Percentiles rank a stretch among this genome's conserved stretches.
These are phyloP conservation scores for Pugionium dolabratum DNA, from an alignment of 345 rosid genomes.

Conservation along the genomic window DNA sequence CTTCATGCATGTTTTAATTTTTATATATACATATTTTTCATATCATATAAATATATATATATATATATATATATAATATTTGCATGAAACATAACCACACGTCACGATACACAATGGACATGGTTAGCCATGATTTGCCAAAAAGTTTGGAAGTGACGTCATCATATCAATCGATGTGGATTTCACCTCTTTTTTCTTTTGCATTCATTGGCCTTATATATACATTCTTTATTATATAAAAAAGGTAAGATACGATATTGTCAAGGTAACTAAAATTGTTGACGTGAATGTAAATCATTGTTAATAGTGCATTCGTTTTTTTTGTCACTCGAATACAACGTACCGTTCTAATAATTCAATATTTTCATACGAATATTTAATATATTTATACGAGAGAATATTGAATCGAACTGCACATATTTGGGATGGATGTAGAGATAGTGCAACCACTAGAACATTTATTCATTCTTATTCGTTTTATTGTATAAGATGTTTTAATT, in stretches of 20 bases:
- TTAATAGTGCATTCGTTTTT: no score
- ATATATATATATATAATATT: not conserved
- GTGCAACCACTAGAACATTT: no score
- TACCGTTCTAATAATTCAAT: no score
- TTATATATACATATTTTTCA: not conserved
- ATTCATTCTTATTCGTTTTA: no score
- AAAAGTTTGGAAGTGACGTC: slow-evolving; percentile 37
- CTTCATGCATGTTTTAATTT: slow-evolving; percentile 35
- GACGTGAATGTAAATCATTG: slow-evolving; percentile 5
- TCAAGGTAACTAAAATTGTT: slow-evolving; percentile 6
- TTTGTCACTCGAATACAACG: no score
- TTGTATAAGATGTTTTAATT: no score
- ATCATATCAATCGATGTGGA: slow-evolving; percentile 7
- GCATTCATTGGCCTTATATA: slow-evolving; percentile 11
- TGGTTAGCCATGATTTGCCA: slow-evolving; percentile 41
- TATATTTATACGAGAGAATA: no score
- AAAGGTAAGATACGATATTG: not conserved
- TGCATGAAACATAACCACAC: slow-evolving; percentile 33
- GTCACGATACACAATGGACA: slow-evolving; percentile 37
- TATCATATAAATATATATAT: not conserved
- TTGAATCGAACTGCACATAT: no score
- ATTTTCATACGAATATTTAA: no score
- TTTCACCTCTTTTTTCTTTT: slow-evolving; percentile 18
- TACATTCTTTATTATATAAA: not conserved
- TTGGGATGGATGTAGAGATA: no score